These are phyloP conservation scores for Leishmania guyanensis DNA, from an alignment of 208 protist species.

Conservation along the genomic window DNA sequence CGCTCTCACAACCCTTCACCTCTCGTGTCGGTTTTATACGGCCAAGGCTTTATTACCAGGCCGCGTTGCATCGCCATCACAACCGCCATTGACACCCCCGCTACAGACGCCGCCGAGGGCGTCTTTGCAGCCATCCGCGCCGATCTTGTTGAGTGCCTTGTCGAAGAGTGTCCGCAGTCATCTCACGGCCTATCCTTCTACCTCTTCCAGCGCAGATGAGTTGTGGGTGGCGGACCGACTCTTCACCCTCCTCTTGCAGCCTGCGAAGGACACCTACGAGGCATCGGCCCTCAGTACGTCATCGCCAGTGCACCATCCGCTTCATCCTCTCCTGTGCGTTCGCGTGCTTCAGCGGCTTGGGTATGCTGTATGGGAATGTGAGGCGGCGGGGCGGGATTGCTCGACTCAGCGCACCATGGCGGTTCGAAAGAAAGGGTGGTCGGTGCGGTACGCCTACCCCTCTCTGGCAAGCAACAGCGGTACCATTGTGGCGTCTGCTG, in stretches of 20 bases:
- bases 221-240: conserved; percentile 19
- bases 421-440: conserved; percentile 24
- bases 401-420: not conserved
- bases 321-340: conserved; percentile 69
- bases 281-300: not conserved
- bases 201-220: not conserved
- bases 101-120: not conserved
- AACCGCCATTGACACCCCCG: not conserved
- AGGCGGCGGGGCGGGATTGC: conserved; percentile 18
- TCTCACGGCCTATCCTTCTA: conserved; percentile 6
- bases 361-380: conserved; percentile 38
- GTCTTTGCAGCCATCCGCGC: not conserved
- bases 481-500: conserved; percentile 10
- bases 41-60: not conserved
- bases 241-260: conserved; percentile 14
- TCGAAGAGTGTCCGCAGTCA: conserved; percentile 17
- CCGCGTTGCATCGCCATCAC: not conserved
- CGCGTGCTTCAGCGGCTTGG: conserved; percentile 53
- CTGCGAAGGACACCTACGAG: not conserved
- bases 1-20: not conserved
- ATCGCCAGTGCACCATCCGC: not conserved
- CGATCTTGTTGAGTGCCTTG: conserved; percentile 8
- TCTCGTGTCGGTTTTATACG: not conserved
- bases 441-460: conserved; percentile 32
- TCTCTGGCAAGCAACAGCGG: conserved; percentile 24